Base-by-base conservation (phyloP, 1,284 basidiomycete genomes). In the Cutaneotrichosporon cavernicola region DNA sequence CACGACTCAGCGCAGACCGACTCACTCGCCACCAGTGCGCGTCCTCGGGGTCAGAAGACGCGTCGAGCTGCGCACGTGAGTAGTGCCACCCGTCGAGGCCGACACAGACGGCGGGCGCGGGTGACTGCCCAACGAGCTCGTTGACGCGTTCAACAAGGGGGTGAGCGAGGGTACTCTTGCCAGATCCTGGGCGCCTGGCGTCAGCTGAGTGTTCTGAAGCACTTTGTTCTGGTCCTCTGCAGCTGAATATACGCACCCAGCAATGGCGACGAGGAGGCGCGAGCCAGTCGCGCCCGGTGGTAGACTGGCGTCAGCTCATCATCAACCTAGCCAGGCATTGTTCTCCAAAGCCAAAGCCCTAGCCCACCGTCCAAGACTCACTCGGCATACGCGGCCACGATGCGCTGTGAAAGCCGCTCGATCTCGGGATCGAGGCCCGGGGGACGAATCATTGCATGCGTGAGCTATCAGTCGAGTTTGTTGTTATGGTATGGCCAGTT, bases 11-110 rank as follows among this genome's bases (percentile, higher is more conserved):
- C n/a, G n/a, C n/a, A n/a, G 26, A 26, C 2, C 32, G 11, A 62
- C 70, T 62, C 51, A 73, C 90, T 21, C 87, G 82, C 18, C 86
- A 80, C 69, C 88, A 89, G 67, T 88, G 86, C 0, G 91, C 91
- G 22, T 86, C 83, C 68, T 86, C 82, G 0, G 90, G 87, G 73
- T 92, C 86, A 8, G 75, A 64, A 30, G 66, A 66, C 16, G n/a
- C 47, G 60, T 75, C 78, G n/a, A 85, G 72, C 56, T 76, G 70
- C 0, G 70, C 72, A 9, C 82, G 73, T 9, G 81, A 70, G 53
- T 76, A 75, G 71, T 85, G 84, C 83, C 83, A 85, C 1, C 84
- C 84, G 62, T 85, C 84, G 67, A 83, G 75, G 5, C 82, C 80
- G 14, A 85, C 81, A 30, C 80, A 80, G 22, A 82, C 71, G 0